Evolutionary conservation across 306 rosid species (phyloP), one percentile per base, ranked within the genome.

Genomic region (Dryas octopetala): DNA sequence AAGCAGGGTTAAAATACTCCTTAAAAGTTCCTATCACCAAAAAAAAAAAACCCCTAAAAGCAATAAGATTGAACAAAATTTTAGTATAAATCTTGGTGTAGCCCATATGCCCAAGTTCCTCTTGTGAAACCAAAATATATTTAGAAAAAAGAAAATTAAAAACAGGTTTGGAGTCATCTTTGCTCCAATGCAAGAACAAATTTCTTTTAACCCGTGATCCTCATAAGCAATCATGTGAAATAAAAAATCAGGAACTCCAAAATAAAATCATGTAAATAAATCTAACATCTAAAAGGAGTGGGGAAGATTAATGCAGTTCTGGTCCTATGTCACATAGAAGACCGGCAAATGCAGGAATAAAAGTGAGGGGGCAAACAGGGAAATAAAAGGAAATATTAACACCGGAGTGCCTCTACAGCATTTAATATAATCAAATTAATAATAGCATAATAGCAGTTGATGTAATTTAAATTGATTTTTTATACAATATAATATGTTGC

Each of bases 1-100:
- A 82, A 68, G 26, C 50, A 52, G 19, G 67, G 62, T 81, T 62
- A 75, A 65, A n/a, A 23, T 17, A 57, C 76, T 66, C 71, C 41
- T 51, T 46, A 55, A 45, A 28, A 26, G 45, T 38, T 32, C 38
- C 38, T 32, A 32, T 32, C 38, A 23, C 38, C 38, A 32, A 32
- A 60, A 32, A 23, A 72, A 7, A 14, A 51, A 2, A 19, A 0
- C 71, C 41, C 47, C 43, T 47, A 13, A 40, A 17, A 32, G 41
- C 4, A 70, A 17, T 40, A 54, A 44, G 11, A 38, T 61, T 60
- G 15, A 16, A 51, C 14, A 62, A 62, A 15, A 40, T 63, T 4
- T 32, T 63, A 47, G 4, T 19, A 55, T 17, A 57, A 50, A 70
- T n/a, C 61, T 32, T 28, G 14, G 45, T 48, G 58, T 59, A 12